These are phyloP conservation scores for Hericium rajendrae DNA, from an alignment of 768 basidiomycete genomes.

Conservation along the genomic window DNA sequence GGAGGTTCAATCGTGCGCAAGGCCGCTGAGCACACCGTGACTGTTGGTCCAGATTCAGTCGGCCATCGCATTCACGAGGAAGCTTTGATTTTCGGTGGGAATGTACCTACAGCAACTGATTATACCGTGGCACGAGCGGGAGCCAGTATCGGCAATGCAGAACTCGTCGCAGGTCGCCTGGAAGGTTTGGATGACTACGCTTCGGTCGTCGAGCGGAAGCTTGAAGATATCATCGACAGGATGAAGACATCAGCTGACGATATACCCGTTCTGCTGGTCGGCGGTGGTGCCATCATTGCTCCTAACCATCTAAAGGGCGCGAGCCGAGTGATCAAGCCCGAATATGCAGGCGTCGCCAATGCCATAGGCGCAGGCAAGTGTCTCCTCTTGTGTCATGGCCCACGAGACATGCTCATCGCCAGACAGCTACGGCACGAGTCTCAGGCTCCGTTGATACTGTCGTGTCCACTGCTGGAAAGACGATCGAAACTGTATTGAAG, in stretches of 20 bases:
- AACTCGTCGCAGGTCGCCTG: not conserved
- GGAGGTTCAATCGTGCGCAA: slow-evolving; percentile 10
- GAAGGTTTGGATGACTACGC: not conserved
- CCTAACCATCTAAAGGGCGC: slow-evolving; percentile 44
- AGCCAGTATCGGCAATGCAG: not conserved
- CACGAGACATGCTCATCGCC: not conserved
- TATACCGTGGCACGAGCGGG: not conserved
- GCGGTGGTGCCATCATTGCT: slow-evolving; percentile 54
- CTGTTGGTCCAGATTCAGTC: slow-evolving; percentile 58
- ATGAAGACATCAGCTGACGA: slow-evolving; percentile 59
- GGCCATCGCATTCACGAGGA: slow-evolving; percentile 44
- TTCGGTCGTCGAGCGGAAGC: slow-evolving; percentile 29
- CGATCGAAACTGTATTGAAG: slow-evolving; percentile 9
- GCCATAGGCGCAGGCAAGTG: slow-evolving; percentile 48
- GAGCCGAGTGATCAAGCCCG: slow-evolving; percentile 37
- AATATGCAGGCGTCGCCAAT: slow-evolving; percentile 48
- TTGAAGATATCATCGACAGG: slow-evolving; percentile 42
- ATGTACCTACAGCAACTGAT: slow-evolving; percentile 31
- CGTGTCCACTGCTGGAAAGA: slow-evolving; percentile 27
- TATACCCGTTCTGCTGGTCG: slow-evolving; percentile 51
- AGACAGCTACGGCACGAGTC: slow-evolving; percentile 24
- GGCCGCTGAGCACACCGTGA: slow-evolving; percentile 24
- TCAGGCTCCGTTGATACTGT: slow-evolving; percentile 38
- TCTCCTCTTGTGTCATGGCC: not conserved
- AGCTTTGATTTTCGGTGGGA: slow-evolving; percentile 46